Conservation (phyloP, 306 rosid genomes). For the Lupinus albus region DNA sequence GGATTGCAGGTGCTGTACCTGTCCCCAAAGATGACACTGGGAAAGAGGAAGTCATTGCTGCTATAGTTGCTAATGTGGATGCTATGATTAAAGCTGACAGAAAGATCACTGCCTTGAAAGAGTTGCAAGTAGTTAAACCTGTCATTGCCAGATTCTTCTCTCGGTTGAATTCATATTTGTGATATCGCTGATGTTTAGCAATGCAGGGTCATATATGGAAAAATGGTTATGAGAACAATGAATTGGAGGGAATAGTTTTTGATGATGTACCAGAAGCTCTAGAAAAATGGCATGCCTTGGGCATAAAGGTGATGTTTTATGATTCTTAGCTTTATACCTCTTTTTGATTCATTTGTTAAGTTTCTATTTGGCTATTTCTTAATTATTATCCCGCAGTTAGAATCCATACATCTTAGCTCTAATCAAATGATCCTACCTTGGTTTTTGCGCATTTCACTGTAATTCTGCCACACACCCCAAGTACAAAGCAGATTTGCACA, state of each 20-base stretch:
- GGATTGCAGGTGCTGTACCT: constrained; percentile 74
- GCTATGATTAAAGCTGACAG: constrained; percentile 96
- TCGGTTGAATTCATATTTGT: constrained; percentile 26
- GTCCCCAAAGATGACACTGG: constrained; percentile 76
- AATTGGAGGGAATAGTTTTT: constrained; percentile 80
- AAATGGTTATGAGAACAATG: constrained; percentile 81
- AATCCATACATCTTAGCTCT: constrained; percentile 20
- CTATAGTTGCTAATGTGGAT: constrained; percentile 78
- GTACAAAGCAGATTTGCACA: neutral
- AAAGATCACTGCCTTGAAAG: constrained; percentile 88
- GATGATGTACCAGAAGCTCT: constrained; percentile 93
- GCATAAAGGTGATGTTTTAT: constrained; percentile 66
- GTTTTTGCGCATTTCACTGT: too few species aligned
- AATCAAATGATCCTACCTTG: too few species aligned
- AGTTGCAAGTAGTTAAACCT: constrained; percentile 74
- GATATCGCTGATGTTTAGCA: constrained; percentile 40
- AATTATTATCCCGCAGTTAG: constrained; percentile 17
- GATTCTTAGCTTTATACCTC: constrained; percentile 26
- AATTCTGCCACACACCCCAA: too few species aligned
- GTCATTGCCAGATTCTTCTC: constrained; percentile 12
- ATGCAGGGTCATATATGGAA: constrained; percentile 95
- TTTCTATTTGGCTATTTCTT: constrained; percentile 15
- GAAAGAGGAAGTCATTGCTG: constrained; percentile 78
- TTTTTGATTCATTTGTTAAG: constrained; percentile 25
- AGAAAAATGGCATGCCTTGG: constrained; percentile 77